Conservation (phyloP, 192 early-diverging fungal species). For the Backusella luteola region DNA sequence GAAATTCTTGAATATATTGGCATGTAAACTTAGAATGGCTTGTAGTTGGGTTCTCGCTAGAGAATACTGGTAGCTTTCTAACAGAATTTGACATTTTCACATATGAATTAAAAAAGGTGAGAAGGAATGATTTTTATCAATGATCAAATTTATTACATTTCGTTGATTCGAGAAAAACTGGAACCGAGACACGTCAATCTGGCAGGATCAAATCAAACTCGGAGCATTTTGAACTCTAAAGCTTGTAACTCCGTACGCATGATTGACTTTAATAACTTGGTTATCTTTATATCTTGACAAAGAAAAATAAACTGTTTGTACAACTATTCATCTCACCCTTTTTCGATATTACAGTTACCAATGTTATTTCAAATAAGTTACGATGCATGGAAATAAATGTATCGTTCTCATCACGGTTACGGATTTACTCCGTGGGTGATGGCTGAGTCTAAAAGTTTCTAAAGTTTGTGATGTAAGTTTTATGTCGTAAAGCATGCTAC, state of each 20-base stretch:
- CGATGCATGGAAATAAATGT: too few relatives aligned
- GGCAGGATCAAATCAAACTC: neutral
- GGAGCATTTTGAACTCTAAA: neutral
- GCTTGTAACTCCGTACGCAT: neutral
- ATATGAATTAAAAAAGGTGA: neutral
- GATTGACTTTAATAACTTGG: neutral
- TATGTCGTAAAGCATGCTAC: too few relatives aligned
- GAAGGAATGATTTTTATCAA: neutral
- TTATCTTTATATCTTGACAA: slow-evolving; percentile 8
- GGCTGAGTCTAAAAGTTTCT: too few relatives aligned
- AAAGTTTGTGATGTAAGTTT: too few relatives aligned
- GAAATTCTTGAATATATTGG: neutral
- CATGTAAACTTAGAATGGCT: neutral
- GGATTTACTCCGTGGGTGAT: too few relatives aligned
- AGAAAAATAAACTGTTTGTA: too few relatives aligned
- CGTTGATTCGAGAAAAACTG: neutral
- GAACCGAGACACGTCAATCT: neutral
- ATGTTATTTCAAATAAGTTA: too few relatives aligned
- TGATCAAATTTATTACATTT: neutral
- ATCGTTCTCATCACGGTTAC: too few relatives aligned
- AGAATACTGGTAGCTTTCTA: neutral
- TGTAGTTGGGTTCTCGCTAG: neutral
- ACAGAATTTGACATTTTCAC: neutral
- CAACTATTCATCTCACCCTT: too few relatives aligned
- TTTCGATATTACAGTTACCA: too few relatives aligned